phyloP scores from a whole-genome alignment of 2,329 filamentous ascomycete genomes.

The Metarhizium anisopliae region DNA sequence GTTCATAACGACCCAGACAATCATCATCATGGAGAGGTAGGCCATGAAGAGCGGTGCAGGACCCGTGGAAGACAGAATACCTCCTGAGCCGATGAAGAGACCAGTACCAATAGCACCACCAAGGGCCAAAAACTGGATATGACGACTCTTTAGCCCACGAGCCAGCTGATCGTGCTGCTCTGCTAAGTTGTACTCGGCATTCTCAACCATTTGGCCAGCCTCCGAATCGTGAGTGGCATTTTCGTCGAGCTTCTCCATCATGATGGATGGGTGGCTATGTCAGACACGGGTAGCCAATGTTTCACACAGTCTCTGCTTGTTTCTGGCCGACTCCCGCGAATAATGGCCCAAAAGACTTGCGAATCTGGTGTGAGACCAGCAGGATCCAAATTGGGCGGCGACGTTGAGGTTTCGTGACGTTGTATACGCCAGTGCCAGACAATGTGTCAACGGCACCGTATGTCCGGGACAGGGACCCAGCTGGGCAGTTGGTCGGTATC shows the following conservation, averaged over 20 bases:
- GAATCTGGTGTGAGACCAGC: neutral
- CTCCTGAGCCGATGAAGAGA: slow-evolving; percentile 53
- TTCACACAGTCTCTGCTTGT: neutral
- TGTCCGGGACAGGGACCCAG: neutral
- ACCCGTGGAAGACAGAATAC: slow-evolving; percentile 45
- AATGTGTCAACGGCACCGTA: neutral
- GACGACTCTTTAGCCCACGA: slow-evolving; percentile 49
- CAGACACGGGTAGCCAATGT: neutral
- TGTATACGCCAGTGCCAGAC: neutral
- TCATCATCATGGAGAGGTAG: slow-evolving; percentile 48
- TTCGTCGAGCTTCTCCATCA: slow-evolving; percentile 13
- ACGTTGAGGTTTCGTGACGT: neutral
- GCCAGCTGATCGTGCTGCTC: slow-evolving; percentile 35
- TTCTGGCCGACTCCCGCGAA: neutral
- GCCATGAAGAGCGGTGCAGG: slow-evolving; percentile 63
- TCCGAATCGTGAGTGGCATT: slow-evolving; percentile 12
- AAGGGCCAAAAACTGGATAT: slow-evolving; percentile 52
- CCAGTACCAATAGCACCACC: slow-evolving; percentile 53
- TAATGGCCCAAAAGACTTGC: neutral
- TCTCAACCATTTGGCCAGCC: slow-evolving; percentile 12
- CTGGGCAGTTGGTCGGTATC: neutral
- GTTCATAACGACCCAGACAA: slow-evolving; percentile 48
- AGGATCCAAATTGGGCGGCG: neutral
- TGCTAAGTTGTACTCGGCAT: slow-evolving; percentile 26
- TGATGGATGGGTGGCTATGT: neutral